A percentile compares a stretch with the other conserved stretches of the same genome.
phyloP scores from a whole-genome alignment of 768 basidiomycete species.

The Galerina marginata region DNA sequence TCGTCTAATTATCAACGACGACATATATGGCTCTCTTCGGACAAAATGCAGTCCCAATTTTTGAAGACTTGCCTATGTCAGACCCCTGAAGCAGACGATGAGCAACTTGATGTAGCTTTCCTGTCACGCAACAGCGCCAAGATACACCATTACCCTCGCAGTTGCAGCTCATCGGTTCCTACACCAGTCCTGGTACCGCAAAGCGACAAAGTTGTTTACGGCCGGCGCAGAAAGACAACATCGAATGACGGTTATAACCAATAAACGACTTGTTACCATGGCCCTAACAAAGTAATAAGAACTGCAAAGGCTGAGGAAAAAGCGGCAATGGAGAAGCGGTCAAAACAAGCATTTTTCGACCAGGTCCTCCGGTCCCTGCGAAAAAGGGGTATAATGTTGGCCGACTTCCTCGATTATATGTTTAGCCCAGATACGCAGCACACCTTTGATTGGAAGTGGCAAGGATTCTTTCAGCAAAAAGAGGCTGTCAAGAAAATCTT shows the following conservation, averaged over 20 bases:
- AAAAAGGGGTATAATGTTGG: neutral
- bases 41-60: no score
- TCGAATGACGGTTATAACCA: neutral
- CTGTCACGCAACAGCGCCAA: no score
- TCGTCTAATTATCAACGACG: neutral
- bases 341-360: neutral
- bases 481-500: slow-evolving; percentile 23
- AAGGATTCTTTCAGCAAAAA: slow-evolving; percentile 26
- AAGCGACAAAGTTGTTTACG: no score
- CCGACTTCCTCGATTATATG: slow-evolving; percentile 29
- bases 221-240: neutral
- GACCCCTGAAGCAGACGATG: no score
- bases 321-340: neutral
- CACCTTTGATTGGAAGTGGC: slow-evolving; percentile 22
- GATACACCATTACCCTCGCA: no score
- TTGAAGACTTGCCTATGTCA: no score
- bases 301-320: neutral
- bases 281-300: neutral
- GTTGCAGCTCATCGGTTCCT: no score
- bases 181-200: no score
- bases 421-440: slow-evolving; percentile 28
- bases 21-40: no score
- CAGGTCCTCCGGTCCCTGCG: neutral
- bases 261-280: neutral
- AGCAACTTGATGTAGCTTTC: no score